phyloP scores from a whole-genome alignment of 2,329 filamentous ascomycete species.

The Beauveria scarabaeidicola region DNA sequence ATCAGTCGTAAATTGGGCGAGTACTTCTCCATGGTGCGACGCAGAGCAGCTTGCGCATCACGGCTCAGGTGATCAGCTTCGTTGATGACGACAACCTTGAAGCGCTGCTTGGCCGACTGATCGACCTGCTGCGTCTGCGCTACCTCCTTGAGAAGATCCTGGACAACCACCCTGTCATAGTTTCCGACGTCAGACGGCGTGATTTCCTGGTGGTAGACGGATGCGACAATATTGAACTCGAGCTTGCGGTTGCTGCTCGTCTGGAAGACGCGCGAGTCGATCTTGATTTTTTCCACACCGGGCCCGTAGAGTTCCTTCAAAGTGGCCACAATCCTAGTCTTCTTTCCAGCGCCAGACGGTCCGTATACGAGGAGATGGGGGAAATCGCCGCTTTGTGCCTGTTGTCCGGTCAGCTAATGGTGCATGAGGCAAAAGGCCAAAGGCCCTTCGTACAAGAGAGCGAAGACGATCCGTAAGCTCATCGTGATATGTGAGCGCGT shows the following conservation, averaged over 20 bases:
- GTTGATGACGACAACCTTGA: slow-evolving; percentile 99
- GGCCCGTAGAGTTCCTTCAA: slow-evolving; percentile 91
- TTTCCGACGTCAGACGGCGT: slow-evolving; percentile 94
- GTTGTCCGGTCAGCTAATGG: slow-evolving; percentile 13
- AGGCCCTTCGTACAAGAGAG: slow-evolving; percentile 58
- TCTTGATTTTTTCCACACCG: slow-evolving; percentile 99
- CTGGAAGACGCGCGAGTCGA: slow-evolving; percentile 93
- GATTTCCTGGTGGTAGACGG: slow-evolving; percentile 96
- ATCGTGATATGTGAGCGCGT: slow-evolving; percentile 74
- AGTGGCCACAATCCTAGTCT: slow-evolving; percentile 91
- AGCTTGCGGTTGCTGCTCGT: slow-evolving; percentile 93
- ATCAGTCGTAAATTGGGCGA: slow-evolving; percentile 90
- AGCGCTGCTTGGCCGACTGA: slow-evolving; percentile 76
- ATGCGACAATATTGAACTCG: slow-evolving; percentile 97
- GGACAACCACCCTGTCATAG: slow-evolving; percentile 91
- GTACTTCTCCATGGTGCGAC: slow-evolving; percentile 99
- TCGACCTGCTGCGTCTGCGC: slow-evolving; percentile 99
- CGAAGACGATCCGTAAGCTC: slow-evolving; percentile 81
- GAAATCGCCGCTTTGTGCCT: slow-evolving; percentile 97
- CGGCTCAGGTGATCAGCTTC: slow-evolving; percentile 91
- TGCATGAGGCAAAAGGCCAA: background rate
- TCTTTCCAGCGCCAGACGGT: slow-evolving; percentile 93
- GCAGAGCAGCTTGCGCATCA: slow-evolving; percentile 89
- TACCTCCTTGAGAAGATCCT: slow-evolving; percentile 93
- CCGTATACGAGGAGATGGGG: slow-evolving; percentile 96